These are phyloP conservation scores for Fusarium sp. DNA, from an alignment of 2,329 filamentous ascomycete species.

Conservation along the genomic window DNA sequence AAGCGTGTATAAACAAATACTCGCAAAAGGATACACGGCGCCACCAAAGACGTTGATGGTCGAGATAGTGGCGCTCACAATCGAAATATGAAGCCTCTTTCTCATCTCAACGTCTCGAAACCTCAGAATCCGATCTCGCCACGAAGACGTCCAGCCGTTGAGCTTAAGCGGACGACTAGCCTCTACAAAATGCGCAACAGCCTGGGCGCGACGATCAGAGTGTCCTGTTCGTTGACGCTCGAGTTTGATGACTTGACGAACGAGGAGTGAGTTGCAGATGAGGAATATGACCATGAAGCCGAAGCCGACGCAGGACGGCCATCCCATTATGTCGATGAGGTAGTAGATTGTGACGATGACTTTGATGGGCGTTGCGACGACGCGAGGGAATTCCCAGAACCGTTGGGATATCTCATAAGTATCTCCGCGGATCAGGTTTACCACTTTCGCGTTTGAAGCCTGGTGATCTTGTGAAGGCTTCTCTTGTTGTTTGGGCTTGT, in stretches of 20 bases:
- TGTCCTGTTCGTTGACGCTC: constrained; percentile 79
- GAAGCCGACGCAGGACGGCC: constrained; percentile 81
- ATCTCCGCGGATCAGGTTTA: constrained; percentile 87
- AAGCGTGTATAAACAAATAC: constrained; percentile 84
- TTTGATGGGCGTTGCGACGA: constrained; percentile 82
- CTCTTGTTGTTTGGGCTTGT: constrained; percentile 17
- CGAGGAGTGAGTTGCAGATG: constrained; percentile 75
- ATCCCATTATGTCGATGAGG: constrained; percentile 80
- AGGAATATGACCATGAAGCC: constrained; percentile 78
- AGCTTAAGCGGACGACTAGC: constrained; percentile 76
- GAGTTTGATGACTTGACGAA: constrained; percentile 74
- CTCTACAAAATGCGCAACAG: constrained; percentile 88
- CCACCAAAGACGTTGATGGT: constrained; percentile 80
- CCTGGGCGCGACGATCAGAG: constrained; percentile 83
- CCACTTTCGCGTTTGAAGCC: constrained; percentile 89
- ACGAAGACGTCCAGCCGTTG: constrained; percentile 57
- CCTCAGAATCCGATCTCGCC: constrained; percentile 54
- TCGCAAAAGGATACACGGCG: constrained; percentile 81
- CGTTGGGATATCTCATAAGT: constrained; percentile 85
- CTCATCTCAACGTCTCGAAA: constrained; percentile 55
- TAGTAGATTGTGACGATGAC: constrained; percentile 76
- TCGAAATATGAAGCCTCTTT: constrained; percentile 55
- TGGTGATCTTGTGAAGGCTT: constrained; percentile 57
- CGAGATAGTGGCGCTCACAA: constrained; percentile 64
- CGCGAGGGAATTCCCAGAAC: constrained; percentile 87